Conservation (phyloP, 2,329 filamentous ascomycete species). For the Pseudogymnoascus sp. region DNA sequence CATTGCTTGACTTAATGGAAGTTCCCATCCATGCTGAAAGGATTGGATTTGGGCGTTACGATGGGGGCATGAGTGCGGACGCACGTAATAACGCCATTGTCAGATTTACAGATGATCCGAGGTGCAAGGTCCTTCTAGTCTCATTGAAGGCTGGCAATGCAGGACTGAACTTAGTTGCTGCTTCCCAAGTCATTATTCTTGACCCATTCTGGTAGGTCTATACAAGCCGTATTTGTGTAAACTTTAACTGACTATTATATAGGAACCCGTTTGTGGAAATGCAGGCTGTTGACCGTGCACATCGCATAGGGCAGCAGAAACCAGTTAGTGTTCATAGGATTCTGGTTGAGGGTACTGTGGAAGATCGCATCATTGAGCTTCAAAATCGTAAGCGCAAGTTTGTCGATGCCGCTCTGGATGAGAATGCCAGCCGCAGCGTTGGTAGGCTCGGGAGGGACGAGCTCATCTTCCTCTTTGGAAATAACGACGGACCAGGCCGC, state of each 20-base stretch:
- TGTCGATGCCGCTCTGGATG: slow-evolving; percentile 73
- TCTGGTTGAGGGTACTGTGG: slow-evolving; percentile 68
- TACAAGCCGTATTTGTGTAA: neutral
- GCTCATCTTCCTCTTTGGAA: slow-evolving; percentile 58
- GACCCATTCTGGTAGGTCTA: slow-evolving; percentile 70
- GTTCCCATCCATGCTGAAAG: slow-evolving; percentile 55
- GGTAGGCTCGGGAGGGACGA: slow-evolving; percentile 59
- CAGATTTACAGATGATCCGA: slow-evolving; percentile 52
- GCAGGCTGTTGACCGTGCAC: slow-evolving; percentile 82
- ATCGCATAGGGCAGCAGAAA: slow-evolving; percentile 73
- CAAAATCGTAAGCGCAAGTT: slow-evolving; percentile 72
- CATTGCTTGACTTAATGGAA: slow-evolving; percentile 69
- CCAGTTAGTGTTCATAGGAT: slow-evolving; percentile 75
- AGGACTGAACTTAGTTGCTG: slow-evolving; percentile 76
- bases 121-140: slow-evolving; percentile 64
- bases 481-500: neutral
- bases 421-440: slow-evolving; percentile 59
- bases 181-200: slow-evolving; percentile 79
- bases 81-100: slow-evolving; percentile 60
- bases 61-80: slow-evolving; percentile 63
- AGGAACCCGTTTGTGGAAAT: slow-evolving; percentile 81
- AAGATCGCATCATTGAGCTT: slow-evolving; percentile 74
- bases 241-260: neutral
- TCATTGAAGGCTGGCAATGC: slow-evolving; percentile 77
- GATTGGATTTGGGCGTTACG: slow-evolving; percentile 55